Evolutionary conservation across 305 asterid species (phyloP), one percentile per base, ranked within the genome.

Genomic region (Galium porrigens): DNA sequence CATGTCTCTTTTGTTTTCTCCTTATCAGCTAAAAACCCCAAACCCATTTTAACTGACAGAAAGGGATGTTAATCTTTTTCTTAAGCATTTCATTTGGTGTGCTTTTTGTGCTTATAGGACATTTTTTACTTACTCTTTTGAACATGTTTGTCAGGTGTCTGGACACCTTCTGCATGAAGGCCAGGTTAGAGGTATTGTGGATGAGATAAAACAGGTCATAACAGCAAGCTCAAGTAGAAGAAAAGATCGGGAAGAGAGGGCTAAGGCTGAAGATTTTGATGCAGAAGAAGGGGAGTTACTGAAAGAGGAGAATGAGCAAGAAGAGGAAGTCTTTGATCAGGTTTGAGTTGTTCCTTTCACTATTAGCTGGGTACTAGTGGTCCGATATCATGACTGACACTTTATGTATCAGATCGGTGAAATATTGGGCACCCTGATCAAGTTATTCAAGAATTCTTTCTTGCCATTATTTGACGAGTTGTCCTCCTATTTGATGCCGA

Each of bases 311-410:
- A 84, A 90, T 58, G 97, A 87, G 79, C 97, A 85, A 79, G 97
- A 90, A 78, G 97, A 90, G 79, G 95, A 85, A 79, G 95, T 90
- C 36, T 90, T 90, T 79, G 95, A 87, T 70, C 94, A 90, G 86
- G 97, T 87, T 65, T 70, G 85, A 72, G 52, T 48, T 12, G 5
- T 44, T 44, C 51, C 22, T 6, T 37, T 27, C 34, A 30, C 37
- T 66, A 69, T 55, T 60, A 34, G 63, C 10, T 63, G 32, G 15
- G 30, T 54, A 5, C 5, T 39, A 27, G 30, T 27, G 63, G 52
- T 46, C 61, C n/a, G 2, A 12, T 33, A 17, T 32, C n/a, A 37
- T 39, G 18, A 36, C 36, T 14, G 5, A 49, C 17, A n/a, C 68
- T 33, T 60, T 71, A 56, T 65, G 62, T 48, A 62, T 66, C 74